Base-by-base conservation (phyloP, 2,329 filamentous ascomycete genomes). In the Colletotrichum melonis region DNA sequence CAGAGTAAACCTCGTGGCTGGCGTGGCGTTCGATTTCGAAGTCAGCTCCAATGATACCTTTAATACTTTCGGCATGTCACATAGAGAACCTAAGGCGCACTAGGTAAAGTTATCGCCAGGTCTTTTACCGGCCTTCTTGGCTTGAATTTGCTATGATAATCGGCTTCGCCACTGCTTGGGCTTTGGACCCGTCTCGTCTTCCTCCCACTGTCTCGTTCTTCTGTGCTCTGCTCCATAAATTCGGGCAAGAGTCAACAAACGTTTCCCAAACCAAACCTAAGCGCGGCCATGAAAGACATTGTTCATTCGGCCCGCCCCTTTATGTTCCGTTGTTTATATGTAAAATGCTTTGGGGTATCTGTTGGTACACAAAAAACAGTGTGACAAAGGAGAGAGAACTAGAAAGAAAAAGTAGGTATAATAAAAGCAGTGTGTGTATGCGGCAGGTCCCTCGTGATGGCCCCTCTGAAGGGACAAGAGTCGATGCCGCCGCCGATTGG, bases 311-410 rank as follows among this genome's bases (percentile, higher is more conserved):
- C 70, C 67, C 55, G 42, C 42, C 60, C 67, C 67, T 26, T 59
- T 70, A 70, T 70, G 70, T 65, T 73, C 60, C 70, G 67, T 70
- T 72, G 16, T 54, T 72, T 70, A 46, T 70, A 73, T 72, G 69
- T 72, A 69, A 69, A 72, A 54, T 72, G 70, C 67, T 73, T 73
- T 67, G 72, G 72, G 72, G 72, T 74, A 74, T 74, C 72, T 74
- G 72, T 74, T 74, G 72, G 72, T 74, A 74, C 72, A 74, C 67
- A 71, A 72, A 74, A 74, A 70, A 65, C 28, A 54, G 59, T 54
- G 70, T 30, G 68, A 74, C 72, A 74, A 74, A 74, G 72, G 67
- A 73, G 60, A 73, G 60, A 73, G 64, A 73, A 56, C 49, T 32
- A 52, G 63, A 46, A 58, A 56, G 56, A 57, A 69, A 64, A 58